A percentile compares a stretch with the other conserved stretches of the same genome.
These are phyloP conservation scores for Saprolegnia parasitica DNA, from an alignment of 352 stramenopile genomes.

Conservation along the genomic window DNA sequence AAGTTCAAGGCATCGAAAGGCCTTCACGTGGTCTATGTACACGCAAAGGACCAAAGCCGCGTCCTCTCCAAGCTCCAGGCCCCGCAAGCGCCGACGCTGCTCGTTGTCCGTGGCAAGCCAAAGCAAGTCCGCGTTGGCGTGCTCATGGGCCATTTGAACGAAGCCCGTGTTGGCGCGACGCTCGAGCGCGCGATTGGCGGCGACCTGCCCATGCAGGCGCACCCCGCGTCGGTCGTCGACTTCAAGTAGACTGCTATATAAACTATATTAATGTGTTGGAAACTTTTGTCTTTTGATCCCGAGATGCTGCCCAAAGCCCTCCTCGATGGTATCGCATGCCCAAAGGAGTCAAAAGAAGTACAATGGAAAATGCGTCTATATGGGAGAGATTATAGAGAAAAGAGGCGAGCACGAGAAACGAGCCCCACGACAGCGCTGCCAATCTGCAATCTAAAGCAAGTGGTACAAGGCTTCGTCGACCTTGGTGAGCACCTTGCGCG, in stretches of 20 bases:
- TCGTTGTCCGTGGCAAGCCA: conserved; percentile 63
- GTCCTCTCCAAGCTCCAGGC: conserved; percentile 49
- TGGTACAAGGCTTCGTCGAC: conserved; percentile 27
- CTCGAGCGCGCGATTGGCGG: conserved; percentile 69
- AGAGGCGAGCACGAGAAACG: too few relatives aligned
- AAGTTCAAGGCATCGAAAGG: conserved; percentile 65
- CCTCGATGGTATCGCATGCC: too few relatives aligned
- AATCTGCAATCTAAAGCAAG: conserved; percentile 10
- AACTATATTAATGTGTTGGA: not conserved
- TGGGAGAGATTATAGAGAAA: too few relatives aligned
- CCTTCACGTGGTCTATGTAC: conserved; percentile 62
- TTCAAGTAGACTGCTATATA: conserved; percentile 24
- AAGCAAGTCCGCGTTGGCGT: conserved; percentile 43
- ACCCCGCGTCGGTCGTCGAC: not conserved
- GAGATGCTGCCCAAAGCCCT: too few relatives aligned
- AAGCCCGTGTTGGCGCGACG: conserved; percentile 51
- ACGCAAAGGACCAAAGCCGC: conserved; percentile 61
- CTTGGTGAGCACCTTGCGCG: conserved; percentile 23
- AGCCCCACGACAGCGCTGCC: too few relatives aligned
- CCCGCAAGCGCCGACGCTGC: conserved; percentile 37
- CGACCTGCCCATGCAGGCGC: conserved; percentile 43
- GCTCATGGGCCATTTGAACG: conserved; percentile 44
- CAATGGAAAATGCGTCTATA: too few relatives aligned
- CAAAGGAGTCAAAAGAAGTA: too few relatives aligned
- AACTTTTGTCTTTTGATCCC: too few relatives aligned